Conservation (phyloP, 2,329 filamentous ascomycete genomes). For the Venturia oleaginea region DNA sequence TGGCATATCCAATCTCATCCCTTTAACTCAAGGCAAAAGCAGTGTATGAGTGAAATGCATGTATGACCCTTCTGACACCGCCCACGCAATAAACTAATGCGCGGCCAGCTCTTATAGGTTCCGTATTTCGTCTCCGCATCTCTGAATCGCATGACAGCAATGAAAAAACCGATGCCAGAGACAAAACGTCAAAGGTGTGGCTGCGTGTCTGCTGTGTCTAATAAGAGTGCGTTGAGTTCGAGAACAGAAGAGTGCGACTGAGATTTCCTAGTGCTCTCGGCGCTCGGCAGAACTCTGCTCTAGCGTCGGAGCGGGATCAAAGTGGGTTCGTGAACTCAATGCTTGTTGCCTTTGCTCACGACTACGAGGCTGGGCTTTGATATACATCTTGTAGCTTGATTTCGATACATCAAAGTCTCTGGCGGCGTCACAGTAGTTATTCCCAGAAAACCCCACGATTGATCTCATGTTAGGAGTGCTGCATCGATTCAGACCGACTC, state of each 20-base stretch:
- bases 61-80: constrained; percentile 79
- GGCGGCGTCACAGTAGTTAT: neutral
- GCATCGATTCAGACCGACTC: neutral
- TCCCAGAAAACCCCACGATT: neutral
- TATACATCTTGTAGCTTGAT: neutral
- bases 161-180: constrained; percentile 34
- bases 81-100: constrained; percentile 61
- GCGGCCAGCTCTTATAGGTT: constrained; percentile 63
- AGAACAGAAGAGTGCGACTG: constrained; percentile 15
- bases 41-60: constrained; percentile 34
- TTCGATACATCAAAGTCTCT: neutral
- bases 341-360: neutral
- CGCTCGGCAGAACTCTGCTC: neutral
- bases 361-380: neutral
- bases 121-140: constrained; percentile 46
- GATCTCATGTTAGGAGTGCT: neutral
- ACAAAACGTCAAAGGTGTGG: constrained; percentile 36
- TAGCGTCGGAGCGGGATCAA: neutral
- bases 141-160: constrained; percentile 58
- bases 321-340: neutral
- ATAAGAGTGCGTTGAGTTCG: constrained; percentile 53
- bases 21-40: too few species aligned
- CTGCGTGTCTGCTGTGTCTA: constrained; percentile 79
- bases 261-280: neutral
- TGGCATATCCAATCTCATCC: too few species aligned